Conservation (phyloP, 768 basidiomycete species). For the Naganishia vishniacii region DNA sequence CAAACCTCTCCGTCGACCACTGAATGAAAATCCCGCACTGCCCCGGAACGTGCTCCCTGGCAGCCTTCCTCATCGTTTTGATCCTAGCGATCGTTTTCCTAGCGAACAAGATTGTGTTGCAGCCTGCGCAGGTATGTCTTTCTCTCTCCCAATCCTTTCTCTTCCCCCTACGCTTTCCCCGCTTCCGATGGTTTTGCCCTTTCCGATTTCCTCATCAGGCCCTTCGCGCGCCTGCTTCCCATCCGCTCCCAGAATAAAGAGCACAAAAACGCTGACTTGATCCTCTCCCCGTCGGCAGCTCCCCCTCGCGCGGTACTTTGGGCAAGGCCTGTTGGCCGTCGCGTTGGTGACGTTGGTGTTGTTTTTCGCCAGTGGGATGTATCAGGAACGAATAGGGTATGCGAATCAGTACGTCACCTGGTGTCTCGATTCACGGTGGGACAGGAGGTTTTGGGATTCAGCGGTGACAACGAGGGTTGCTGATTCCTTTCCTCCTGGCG, state of each 20-base stretch:
- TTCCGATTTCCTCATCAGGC: neutral
- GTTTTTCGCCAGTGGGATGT: conserved; percentile 95
- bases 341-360: conserved; percentile 82
- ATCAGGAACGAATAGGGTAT: conserved; percentile 90
- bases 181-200: neutral
- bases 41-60: neutral
- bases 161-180: neutral
- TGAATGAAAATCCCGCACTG: too few relatives aligned
- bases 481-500: neutral
- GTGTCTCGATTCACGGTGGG: too few relatives aligned
- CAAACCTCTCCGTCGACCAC: neutral
- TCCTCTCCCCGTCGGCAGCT: conserved; percentile 54
- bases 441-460: too few relatives aligned
- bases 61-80: conserved; percentile 37
- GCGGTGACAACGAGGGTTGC: too few relatives aligned
- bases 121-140: neutral
- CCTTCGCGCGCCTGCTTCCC: neutral
- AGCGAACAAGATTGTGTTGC: conserved; percentile 9
- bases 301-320: conserved; percentile 56
- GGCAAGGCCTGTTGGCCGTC: conserved; percentile 75
- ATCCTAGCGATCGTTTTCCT: conserved; percentile 23
- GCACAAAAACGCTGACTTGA: conserved; percentile 74
- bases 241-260: conserved; percentile 57
- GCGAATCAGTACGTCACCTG: conserved; percentile 88
- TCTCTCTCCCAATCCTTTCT: neutral